Evolutionary conservation across 108 stramenopile species (phyloP).

Genomic region (Conticribra weissflogii): DNA sequence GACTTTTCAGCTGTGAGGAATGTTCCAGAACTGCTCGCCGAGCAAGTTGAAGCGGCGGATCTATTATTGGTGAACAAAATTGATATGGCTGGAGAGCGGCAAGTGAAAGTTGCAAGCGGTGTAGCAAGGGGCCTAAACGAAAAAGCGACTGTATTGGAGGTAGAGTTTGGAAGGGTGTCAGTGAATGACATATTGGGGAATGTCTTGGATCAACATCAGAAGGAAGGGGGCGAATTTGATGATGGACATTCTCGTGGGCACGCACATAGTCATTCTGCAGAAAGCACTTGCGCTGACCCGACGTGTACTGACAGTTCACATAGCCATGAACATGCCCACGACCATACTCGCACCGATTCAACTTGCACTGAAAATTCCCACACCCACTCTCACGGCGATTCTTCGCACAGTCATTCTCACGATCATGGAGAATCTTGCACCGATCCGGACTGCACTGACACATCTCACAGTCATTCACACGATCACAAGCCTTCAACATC

Average conservation of each 20-base stretch:
- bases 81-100: slow-evolving; percentile 80
- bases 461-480: slow-evolving; percentile 65
- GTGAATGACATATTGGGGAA: slow-evolving; percentile 59
- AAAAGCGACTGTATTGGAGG: slow-evolving; percentile 44
- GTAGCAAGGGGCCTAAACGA: slow-evolving; percentile 78
- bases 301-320: slow-evolving; percentile 21
- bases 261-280: neutral
- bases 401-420: slow-evolving; percentile 62
- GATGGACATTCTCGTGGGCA: slow-evolving; percentile 11
- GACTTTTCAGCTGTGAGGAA: slow-evolving; percentile 59
- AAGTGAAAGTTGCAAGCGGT: slow-evolving; percentile 60
- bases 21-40: slow-evolving; percentile 86
- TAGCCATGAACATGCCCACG: slow-evolving; percentile 17
- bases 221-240: slow-evolving; percentile 14
- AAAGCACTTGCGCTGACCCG: slow-evolving; percentile 6
- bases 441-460: slow-evolving; percentile 70
- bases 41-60: slow-evolving; percentile 96
- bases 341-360: slow-evolving; percentile 1
- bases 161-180: slow-evolving; percentile 74
- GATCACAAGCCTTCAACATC: slow-evolving; percentile 49
- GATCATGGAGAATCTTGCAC: slow-evolving; percentile 52
- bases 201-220: slow-evolving; percentile 19
- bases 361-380: slow-evolving; percentile 62
- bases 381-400: slow-evolving; percentile 60
- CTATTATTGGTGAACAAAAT: slow-evolving; percentile 93